phyloP scores from a whole-genome alignment of 2,329 filamentous ascomycete genomes.

The Leptographium flavum region DNA sequence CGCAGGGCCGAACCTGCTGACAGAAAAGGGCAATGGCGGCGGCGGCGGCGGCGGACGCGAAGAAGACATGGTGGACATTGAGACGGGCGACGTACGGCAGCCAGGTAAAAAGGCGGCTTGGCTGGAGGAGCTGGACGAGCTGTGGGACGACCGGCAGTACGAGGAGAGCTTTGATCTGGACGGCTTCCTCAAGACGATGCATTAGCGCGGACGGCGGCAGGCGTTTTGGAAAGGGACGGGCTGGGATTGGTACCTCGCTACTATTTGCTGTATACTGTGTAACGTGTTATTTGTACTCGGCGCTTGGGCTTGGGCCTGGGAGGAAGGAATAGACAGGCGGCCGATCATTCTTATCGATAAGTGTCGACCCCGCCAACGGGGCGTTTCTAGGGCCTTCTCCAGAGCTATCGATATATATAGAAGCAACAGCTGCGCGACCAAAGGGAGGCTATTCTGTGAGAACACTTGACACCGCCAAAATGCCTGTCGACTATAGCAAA shows the following conservation, averaged over 20 bases:
- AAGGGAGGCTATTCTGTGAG: too few species aligned
- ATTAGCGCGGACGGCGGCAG: slow-evolving; percentile 23
- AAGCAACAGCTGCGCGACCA: not conserved
- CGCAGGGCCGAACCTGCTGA: slow-evolving; percentile 50
- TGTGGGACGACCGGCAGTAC: slow-evolving; percentile 97
- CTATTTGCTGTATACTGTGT: not conserved
- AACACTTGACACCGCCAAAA: slow-evolving; percentile 17
- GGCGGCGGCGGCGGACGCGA: slow-evolving; percentile 27
- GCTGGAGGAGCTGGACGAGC: slow-evolving; percentile 83
- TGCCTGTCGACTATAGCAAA: slow-evolving; percentile 46
- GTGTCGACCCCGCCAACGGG: not conserved
- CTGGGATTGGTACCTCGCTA: not conserved
- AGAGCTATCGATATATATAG: not conserved
- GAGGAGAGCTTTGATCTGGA: slow-evolving; percentile 96
- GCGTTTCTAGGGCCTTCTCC: slow-evolving; percentile 3
- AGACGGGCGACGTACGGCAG: slow-evolving; percentile 80
- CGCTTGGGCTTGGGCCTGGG: too few species aligned
- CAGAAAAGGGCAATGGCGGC: slow-evolving; percentile 39
- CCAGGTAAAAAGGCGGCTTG: slow-evolving; percentile 89
- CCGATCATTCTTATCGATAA: slow-evolving; percentile 3
- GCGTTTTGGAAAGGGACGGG: not conserved
- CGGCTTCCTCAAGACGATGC: slow-evolving; percentile 91
- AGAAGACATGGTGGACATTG: slow-evolving; percentile 84
- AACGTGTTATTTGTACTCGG: too few species aligned
- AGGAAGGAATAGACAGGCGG: too few species aligned